Percentiles rank a stretch among this genome's conserved stretches.
Evolutionary conservation across 257 asterid genomes (phyloP).

Genomic region (Salvia hispanica): DNA sequence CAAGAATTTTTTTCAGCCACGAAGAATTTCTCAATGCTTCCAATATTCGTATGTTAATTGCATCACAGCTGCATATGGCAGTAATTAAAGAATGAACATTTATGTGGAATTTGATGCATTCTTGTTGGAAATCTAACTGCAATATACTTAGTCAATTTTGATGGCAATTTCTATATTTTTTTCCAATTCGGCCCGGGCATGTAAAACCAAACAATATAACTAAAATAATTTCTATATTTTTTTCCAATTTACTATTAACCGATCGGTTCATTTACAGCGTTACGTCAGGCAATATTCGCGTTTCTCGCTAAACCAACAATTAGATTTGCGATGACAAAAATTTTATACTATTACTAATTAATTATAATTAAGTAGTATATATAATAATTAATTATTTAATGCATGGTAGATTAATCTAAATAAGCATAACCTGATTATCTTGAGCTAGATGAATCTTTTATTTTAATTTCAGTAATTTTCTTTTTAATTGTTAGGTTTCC

Average conservation of each 20-base stretch:
- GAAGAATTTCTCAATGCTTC: neutral
- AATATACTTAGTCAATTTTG: constrained; percentile 40
- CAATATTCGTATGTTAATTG: constrained; percentile 1
- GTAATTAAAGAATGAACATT: constrained; percentile 18
- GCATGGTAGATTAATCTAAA: too few relatives aligned
- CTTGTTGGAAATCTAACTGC: constrained; percentile 30
- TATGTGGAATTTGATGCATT: constrained; percentile 29
- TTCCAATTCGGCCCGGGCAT: constrained; percentile 2
- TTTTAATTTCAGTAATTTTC: too few relatives aligned
- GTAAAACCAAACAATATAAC: neutral
- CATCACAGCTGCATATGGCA: constrained; percentile 13
- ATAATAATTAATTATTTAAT: too few relatives aligned
- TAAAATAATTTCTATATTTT: too few relatives aligned
- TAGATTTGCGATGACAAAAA: too few relatives aligned
- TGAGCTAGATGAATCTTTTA: too few relatives aligned
- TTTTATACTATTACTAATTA: too few relatives aligned
- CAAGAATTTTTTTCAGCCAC: constrained; percentile 8
- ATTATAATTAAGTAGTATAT: too few relatives aligned
- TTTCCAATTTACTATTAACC: too few relatives aligned
- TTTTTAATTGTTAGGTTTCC: too few relatives aligned
- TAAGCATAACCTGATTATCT: too few relatives aligned
- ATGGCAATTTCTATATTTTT: constrained; percentile 39
- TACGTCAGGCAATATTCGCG: neutral
- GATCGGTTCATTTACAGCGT: neutral
- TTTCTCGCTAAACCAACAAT: neutral